Percentiles rank a stretch among this genome's conserved stretches.
phyloP scores from a whole-genome alignment of 768 basidiomycete genomes.

The Cystofilobasidium bisporidii region DNA sequence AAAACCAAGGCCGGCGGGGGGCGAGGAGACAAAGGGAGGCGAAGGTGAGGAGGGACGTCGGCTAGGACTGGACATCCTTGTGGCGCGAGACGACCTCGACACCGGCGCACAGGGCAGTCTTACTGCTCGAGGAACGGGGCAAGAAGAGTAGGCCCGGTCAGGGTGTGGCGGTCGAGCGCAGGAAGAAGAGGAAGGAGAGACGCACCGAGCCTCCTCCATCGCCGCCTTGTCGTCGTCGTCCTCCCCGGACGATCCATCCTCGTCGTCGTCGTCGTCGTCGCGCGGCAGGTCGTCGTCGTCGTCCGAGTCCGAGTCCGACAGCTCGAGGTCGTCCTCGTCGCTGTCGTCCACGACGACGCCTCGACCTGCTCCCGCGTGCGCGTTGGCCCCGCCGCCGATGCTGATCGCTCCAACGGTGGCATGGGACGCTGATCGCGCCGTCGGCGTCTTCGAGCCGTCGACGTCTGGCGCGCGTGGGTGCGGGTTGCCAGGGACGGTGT shows the following conservation, averaged over 20 bases:
- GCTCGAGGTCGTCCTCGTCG: neutral
- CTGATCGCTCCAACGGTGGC: conserved; percentile 3
- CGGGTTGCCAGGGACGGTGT: neutral
- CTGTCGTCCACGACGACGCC: neutral
- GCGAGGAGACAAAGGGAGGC: too few species aligned
- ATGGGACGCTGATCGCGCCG: neutral
- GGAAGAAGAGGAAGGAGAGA: neutral
- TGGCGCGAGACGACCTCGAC: conserved; percentile 25
- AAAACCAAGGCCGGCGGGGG: too few species aligned
- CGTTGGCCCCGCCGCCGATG: neutral
- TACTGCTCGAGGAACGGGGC: neutral
- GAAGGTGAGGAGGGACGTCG: too few species aligned
- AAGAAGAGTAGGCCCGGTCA: neutral
- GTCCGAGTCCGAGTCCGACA: neutral
- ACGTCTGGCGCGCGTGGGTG: neutral
- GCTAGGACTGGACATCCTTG: neutral
- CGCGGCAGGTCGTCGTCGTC: neutral
- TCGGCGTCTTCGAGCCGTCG: neutral
- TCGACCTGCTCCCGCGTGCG: neutral
- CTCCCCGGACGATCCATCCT: neutral
- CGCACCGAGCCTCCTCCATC: conserved; percentile 19
- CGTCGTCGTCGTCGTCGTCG: conserved; percentile 6
- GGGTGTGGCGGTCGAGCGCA: neutral
- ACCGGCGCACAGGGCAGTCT: conserved; percentile 21
- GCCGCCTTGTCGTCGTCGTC: conserved; percentile 14